Conservation (phyloP, 1,139 yeast genomes). For the Geotrichum cucujoidarum region DNA sequence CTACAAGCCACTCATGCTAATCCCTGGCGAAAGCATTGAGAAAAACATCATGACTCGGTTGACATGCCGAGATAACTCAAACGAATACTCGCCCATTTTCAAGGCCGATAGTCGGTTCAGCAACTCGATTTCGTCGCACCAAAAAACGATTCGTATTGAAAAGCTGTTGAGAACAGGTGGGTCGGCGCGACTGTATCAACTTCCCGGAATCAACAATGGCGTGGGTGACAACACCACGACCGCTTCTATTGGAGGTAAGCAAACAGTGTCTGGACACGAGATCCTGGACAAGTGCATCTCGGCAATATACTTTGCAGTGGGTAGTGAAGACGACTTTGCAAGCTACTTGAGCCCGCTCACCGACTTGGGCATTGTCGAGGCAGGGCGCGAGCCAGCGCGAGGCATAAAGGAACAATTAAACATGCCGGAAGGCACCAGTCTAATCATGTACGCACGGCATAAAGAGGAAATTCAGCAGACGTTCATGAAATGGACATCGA, state of each 20-base stretch:
- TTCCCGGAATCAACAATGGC: not conserved
- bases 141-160: constrained; percentile 3
- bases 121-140: not conserved
- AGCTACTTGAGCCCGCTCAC: not conserved
- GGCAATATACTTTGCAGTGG: constrained; percentile 9
- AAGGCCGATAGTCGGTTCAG: constrained; percentile 6
- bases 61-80: constrained; percentile 5
- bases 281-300: constrained; percentile 3
- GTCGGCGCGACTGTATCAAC: constrained; percentile 8
- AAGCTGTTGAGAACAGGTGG: constrained; percentile 13
- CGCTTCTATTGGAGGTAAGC: not conserved
- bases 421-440: constrained; percentile 14
- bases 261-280: constrained; percentile 5
- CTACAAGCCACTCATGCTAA: constrained; percentile 4
- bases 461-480: constrained; percentile 14
- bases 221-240: not conserved
- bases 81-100: constrained; percentile 11
- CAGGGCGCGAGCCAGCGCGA: constrained; percentile 13
- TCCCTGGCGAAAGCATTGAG: constrained; percentile 4
- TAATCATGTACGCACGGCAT: constrained; percentile 16
- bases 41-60: not conserved
- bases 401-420: constrained; percentile 13
- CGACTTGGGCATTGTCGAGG: constrained; percentile 9
- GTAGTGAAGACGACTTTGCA: constrained; percentile 5
- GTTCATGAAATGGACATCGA: constrained; percentile 24